Evolutionary conservation across 805 yeast genomes (phyloP).

Genomic region (Priceomyces melissophilus): DNA sequence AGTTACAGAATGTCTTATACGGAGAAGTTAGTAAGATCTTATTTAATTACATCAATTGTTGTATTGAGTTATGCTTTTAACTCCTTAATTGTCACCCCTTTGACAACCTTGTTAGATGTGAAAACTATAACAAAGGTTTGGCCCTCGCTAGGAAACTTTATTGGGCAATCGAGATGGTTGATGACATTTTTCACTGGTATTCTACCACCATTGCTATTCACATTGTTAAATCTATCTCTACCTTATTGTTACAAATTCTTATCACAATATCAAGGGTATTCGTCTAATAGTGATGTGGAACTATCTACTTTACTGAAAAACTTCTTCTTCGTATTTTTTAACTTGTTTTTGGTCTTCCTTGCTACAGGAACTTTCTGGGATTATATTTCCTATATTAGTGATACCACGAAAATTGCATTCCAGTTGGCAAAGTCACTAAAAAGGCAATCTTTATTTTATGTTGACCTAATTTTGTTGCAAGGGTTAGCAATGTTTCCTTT

Average conservation of each 20-base stretch:
- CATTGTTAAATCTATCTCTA: constrained; percentile 48
- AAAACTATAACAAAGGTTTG: constrained; percentile 54
- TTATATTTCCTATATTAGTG: constrained; percentile 54
- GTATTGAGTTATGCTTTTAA: constrained; percentile 49
- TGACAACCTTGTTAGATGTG: constrained; percentile 54
- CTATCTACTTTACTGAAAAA: constrained; percentile 55
- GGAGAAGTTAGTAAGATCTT: constrained; percentile 35
- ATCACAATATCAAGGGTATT: constrained; percentile 49
- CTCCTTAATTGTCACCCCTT: constrained; percentile 53
- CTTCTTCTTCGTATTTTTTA: constrained; percentile 58
- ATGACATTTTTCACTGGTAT: constrained; percentile 59
- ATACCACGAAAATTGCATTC: constrained; percentile 57
- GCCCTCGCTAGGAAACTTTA: constrained; percentile 56
- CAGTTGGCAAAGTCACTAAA: constrained; percentile 52
- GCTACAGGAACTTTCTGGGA: constrained; percentile 61
- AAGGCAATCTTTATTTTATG: constrained; percentile 51
- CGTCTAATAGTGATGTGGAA: constrained; percentile 58
- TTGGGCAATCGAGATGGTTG: constrained; percentile 47
- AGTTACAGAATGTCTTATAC: constrained; percentile 42
- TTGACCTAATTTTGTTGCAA: constrained; percentile 63
- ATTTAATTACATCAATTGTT: constrained; percentile 41
- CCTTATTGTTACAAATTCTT: constrained; percentile 56
- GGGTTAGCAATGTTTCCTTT: constrained; percentile 66
- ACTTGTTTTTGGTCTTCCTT: constrained; percentile 58
- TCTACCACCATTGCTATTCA: constrained; percentile 58